A percentile compares a stretch with the other conserved stretches of the same genome.
Conservation (phyloP, 2,329 filamentous ascomycete species). For the Colletotrichum trifolii region DNA sequence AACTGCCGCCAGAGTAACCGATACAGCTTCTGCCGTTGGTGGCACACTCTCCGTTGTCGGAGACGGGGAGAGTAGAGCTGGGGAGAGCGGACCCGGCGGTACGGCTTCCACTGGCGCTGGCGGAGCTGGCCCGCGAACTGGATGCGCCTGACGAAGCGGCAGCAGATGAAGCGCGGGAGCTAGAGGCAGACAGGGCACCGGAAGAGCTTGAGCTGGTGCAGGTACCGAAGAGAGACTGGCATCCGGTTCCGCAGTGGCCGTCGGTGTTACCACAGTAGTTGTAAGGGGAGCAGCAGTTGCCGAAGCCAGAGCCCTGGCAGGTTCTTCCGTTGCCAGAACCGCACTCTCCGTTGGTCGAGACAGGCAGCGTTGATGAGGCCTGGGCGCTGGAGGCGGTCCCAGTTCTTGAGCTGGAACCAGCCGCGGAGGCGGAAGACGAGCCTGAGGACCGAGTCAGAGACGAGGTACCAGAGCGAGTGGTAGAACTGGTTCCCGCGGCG, state of each 20-base stretch:
- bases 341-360: slow-evolving; percentile 19
- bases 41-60: slow-evolving; percentile 8
- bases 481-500: slow-evolving; percentile 1
- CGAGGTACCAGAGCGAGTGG: neutral
- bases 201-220: slow-evolving; percentile 6
- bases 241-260: slow-evolving; percentile 47
- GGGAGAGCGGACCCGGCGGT: neutral
- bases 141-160: neutral
- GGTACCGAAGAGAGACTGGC: slow-evolving; percentile 44
- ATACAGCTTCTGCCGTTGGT: slow-evolving; percentile 10
- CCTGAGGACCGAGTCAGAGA: slow-evolving; percentile 16
- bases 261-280: slow-evolving; percentile 48
- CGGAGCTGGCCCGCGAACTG: neutral
- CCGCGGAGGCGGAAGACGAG: neutral
- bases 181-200: neutral
- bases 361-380: neutral
- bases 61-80: neutral
- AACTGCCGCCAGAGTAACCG: slow-evolving; percentile 16
- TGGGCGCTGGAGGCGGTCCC: neutral
- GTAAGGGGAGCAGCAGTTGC: slow-evolving; percentile 44
- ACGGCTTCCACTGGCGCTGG: neutral
- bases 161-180: neutral
- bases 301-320: slow-evolving; percentile 24
- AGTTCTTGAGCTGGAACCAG: neutral
- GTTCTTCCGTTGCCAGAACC: slow-evolving; percentile 7